Evolutionary conservation across 169 alveolate species (phyloP).

Genomic region (Plasmodium cynomolgi): DNA sequence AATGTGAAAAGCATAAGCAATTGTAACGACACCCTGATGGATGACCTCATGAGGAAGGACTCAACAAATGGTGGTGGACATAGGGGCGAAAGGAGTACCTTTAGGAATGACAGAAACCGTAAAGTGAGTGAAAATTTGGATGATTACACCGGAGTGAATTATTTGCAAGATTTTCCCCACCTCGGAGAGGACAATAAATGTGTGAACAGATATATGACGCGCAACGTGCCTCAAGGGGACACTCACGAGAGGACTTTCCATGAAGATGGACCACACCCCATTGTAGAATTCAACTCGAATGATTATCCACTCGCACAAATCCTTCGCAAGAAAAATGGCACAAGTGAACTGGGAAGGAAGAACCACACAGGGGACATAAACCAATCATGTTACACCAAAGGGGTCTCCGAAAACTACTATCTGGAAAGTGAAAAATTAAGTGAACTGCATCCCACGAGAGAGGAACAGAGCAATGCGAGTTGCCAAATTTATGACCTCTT

Average conservation of each 20-base stretch:
- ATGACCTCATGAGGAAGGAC: constrained; percentile 5
- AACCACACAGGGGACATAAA: not conserved
- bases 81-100: not conserved
- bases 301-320: not conserved
- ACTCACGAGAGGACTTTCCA: not conserved
- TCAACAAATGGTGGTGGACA: not conserved
- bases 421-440: not conserved
- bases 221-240: constrained; percentile 1
- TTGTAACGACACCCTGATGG: not conserved
- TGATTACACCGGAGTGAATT: not conserved
- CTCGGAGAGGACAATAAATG: not conserved
- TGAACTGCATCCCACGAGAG: not conserved
- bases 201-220: not conserved
- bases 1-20: not conserved
- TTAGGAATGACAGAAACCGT: not conserved
- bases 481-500: not conserved
- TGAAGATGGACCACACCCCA: not conserved
- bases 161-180: not conserved
- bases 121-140: constrained; percentile 1
- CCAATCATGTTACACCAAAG: not conserved
- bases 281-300: not conserved
- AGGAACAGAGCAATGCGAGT: not conserved
- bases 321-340: not conserved
- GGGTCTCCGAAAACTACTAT: not conserved
- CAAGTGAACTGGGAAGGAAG: not conserved